Evolutionary conservation across 805 yeast genomes (phyloP), one percentile per base, ranked within the genome.

Genomic region (Clavispora vitiphila): DNA sequence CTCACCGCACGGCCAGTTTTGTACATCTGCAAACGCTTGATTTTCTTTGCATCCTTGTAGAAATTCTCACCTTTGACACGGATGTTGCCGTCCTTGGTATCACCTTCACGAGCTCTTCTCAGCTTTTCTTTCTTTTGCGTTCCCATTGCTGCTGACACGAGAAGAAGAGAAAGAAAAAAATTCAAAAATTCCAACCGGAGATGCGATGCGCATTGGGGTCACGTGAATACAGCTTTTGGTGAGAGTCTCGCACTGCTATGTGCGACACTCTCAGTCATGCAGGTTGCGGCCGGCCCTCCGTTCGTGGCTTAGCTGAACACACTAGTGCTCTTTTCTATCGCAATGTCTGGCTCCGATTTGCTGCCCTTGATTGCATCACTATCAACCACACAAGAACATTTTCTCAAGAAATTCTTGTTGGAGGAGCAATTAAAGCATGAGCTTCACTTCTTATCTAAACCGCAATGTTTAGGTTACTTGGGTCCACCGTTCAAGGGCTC

Each of bases 61-160:
- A 91, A 91, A 71, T 91, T 91, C 67, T 91, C 99, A 58, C 99
- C 99, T 62, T 91, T 91, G 39, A 87, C 95, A 48, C 95, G 81
- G 43, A 93, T 76, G 56, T 91, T 91, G 22, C 96, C 96, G 64
- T 86, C 96, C 57, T 87, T 77, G 53, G 80, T 72, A 54, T 83
- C 86, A 41, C 83, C 83, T 61, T 89, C 86, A 58, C 96, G 84
- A 43, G 75, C 74, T 60, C 96, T 79, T 71, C 99, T 83, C 56
- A 74, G 76, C 63, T 85, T 86, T 65, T 91, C 99, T 57, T 89
- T 93, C 73, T 91, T 91, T 42, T 79, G 90, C 22, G 89, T 83
- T 60, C 97, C 98, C 99, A 91, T 91, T 23, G 35, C 41, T 16
- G 32, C 32, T 8, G 20, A 15, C 20, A 5, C 30, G n/a, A 26